phyloP scores from a whole-genome alignment of 352 stramenopile genomes.

The Nothophytophthora sp. region DNA sequence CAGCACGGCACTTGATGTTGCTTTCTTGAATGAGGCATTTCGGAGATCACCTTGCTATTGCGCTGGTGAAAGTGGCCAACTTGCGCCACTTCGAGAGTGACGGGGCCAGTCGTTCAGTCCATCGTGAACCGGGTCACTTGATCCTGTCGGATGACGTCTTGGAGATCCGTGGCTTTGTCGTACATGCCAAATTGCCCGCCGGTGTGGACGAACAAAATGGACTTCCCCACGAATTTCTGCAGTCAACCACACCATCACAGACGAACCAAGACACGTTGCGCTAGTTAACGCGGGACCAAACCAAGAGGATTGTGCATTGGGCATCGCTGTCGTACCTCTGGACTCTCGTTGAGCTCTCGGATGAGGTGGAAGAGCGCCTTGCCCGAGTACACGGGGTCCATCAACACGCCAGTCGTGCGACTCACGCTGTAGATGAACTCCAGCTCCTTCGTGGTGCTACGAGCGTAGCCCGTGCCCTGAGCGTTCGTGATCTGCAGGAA shows the following conservation, averaged over 20 bases:
- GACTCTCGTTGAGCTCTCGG: constrained; percentile 66
- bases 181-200: constrained; percentile 91
- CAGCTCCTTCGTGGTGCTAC: constrained; percentile 76
- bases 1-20: no score
- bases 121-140: constrained; percentile 63
- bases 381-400: constrained; percentile 89
- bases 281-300: no score
- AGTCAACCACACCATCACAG: no score
- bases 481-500: constrained; percentile 85
- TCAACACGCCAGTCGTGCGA: constrained; percentile 72
- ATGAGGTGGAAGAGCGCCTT: constrained; percentile 87
- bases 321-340: constrained; percentile 38
- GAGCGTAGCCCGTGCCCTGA: constrained; percentile 80
- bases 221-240: constrained; percentile 82
- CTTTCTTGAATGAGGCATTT: no score
- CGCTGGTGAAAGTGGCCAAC: no score
- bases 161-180: constrained; percentile 87
- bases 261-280: background rate
- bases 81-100: no score
- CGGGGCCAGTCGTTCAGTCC: constrained; percentile 44
- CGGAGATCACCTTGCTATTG: no score
- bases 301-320: background rate
- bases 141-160: constrained; percentile 46
- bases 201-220: constrained; percentile 92
- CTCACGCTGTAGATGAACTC: constrained; percentile 76